phyloP scores from a whole-genome alignment of 1,284 basidiomycete species.

The Wolfiporia cocos region DNA sequence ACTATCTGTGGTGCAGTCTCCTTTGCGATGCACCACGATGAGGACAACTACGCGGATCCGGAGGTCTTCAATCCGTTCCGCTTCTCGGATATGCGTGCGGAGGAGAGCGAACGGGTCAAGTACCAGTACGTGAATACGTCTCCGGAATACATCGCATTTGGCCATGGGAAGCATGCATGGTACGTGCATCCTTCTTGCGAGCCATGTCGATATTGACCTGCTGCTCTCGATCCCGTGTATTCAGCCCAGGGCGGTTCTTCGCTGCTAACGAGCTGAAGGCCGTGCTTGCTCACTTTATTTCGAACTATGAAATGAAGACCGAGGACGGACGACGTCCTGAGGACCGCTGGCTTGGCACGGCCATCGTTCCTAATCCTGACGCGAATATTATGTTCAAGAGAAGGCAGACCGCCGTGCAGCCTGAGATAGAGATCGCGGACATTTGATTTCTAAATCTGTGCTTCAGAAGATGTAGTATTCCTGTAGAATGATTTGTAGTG shows the following conservation, averaged over 20 bases:
- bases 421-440: too few relatives aligned
- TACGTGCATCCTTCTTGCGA: conserved; percentile 5
- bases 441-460: too few relatives aligned
- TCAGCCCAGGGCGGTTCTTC: conserved; percentile 40
- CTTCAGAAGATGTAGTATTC: too few relatives aligned
- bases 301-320: conserved; percentile 41
- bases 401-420: conserved; percentile 4
- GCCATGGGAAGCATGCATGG: conserved; percentile 23
- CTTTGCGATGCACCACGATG: conserved; percentile 32
- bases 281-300: conserved; percentile 35
- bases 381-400: conserved; percentile 17
- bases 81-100: conserved; percentile 34
- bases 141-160: conserved; percentile 21
- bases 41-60: conserved; percentile 33
- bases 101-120: conserved; percentile 13
- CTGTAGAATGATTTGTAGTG: too few relatives aligned
- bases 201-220: not conserved
- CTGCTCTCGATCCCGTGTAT: not conserved
- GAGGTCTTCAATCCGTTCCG: conserved; percentile 36
- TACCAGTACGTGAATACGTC: conserved; percentile 20
- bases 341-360: conserved; percentile 10
- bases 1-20: conserved; percentile 34
- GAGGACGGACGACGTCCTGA: conserved; percentile 20
- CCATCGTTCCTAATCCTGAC: conserved; percentile 9
- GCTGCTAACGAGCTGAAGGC: conserved; percentile 39